Evolutionary conservation across 2,329 filamentous ascomycete genomes (phyloP).

Genomic region (Fusarium secorum): DNA sequence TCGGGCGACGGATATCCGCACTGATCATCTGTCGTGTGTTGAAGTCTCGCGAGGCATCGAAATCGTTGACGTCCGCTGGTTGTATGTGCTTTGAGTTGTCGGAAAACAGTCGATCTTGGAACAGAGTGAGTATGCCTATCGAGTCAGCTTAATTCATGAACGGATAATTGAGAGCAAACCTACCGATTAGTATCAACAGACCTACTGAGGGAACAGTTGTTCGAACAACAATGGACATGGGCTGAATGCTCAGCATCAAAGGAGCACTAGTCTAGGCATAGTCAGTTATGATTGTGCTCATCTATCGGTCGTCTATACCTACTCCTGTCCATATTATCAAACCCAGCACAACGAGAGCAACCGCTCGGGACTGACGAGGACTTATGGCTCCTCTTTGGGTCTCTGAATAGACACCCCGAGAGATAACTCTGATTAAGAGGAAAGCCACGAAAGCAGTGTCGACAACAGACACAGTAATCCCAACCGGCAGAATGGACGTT

Average conservation of each 20-base stretch:
- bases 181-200: constrained; percentile 59
- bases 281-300: constrained; percentile 1
- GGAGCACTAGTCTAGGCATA: constrained; percentile 57
- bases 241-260: constrained; percentile 57
- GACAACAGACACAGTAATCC: constrained; percentile 54
- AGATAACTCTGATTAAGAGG: constrained; percentile 53
- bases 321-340: constrained; percentile 64
- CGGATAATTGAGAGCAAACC: not conserved
- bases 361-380: constrained; percentile 49
- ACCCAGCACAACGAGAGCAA: constrained; percentile 53
- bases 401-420: constrained; percentile 47
- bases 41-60: constrained; percentile 25
- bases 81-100: not conserved
- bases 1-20: constrained; percentile 55
- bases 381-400: constrained; percentile 40
- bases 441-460: constrained; percentile 56
- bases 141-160: constrained; percentile 1
- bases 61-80: not conserved
- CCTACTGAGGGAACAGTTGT: constrained; percentile 62
- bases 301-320: constrained; percentile 42
- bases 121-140: constrained; percentile 49
- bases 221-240: constrained; percentile 53
- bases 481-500: constrained; percentile 54
- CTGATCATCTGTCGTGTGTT: constrained; percentile 44
- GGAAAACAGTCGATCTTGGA: constrained; percentile 36